These are phyloP conservation scores for Schizophyllum amplum DNA, from an alignment of 1,284 basidiomycete species.

Conservation along the genomic window DNA sequence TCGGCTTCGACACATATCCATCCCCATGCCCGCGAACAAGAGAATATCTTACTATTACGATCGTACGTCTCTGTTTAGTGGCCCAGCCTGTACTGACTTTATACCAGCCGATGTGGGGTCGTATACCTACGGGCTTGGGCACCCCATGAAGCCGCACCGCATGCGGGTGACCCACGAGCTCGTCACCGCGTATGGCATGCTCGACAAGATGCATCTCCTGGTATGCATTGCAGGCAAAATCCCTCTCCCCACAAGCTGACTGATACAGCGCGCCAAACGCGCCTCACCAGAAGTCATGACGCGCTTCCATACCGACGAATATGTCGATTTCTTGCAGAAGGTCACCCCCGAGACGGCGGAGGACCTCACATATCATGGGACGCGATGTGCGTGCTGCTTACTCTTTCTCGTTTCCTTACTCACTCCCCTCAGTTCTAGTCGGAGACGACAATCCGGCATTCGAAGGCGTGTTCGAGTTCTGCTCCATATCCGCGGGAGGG, in stretches of 20 bases:
- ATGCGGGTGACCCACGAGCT: conserved; percentile 92
- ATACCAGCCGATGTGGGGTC: conserved; percentile 70
- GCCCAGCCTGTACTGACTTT: background rate
- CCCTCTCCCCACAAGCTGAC: conserved; percentile 4
- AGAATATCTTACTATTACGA: conserved; percentile 39
- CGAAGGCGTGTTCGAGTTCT: conserved; percentile 96
- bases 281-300: conserved; percentile 69
- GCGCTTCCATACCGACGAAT: conserved; percentile 96
- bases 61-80: background rate
- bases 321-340: conserved; percentile 82
- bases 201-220: conserved; percentile 86
- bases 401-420: background rate
- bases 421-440: conserved; percentile 58
- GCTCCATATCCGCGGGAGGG: conserved; percentile 93
- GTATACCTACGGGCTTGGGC: conserved; percentile 82
- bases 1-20: no score
- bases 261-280: conserved; percentile 73
- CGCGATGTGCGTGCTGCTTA: conserved; percentile 56
- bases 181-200: conserved; percentile 85
- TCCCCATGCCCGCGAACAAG: background rate
- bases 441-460: conserved; percentile 97
- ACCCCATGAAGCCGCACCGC: conserved; percentile 94
- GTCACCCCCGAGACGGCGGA: conserved; percentile 88
- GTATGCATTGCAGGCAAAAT: conserved; percentile 34
- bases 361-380: conserved; percentile 77